phyloP scores from a whole-genome alignment of 768 basidiomycete species.

The button mushroom (Agaricus bisporus) region DNA sequence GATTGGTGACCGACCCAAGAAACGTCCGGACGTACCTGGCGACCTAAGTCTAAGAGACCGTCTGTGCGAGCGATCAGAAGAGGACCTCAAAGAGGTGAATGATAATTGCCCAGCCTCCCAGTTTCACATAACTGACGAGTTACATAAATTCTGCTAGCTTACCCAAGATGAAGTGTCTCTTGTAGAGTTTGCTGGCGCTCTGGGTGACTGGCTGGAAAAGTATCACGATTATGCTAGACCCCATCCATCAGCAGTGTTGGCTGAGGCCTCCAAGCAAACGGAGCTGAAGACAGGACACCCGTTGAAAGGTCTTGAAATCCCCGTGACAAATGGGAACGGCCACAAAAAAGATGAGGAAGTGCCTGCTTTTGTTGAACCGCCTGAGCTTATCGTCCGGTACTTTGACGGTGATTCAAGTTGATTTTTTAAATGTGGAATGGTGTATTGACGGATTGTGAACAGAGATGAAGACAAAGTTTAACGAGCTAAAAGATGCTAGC shows the following conservation, averaged over 20 bases:
- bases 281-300: conserved; percentile 67
- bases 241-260: conserved; percentile 60
- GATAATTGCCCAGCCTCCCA: background rate
- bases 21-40: conserved; percentile 42
- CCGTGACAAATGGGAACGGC: conserved; percentile 38
- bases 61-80: conserved; percentile 39
- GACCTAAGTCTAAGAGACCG: conserved; percentile 54
- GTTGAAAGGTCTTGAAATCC: conserved; percentile 54
- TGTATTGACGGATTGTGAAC: background rate
- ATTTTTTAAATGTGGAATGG: background rate
- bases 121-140: conserved; percentile 9
- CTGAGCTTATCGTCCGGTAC: conserved; percentile 45
- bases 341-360: conserved; percentile 71
- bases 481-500: conserved; percentile 30
- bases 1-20: conserved; percentile 75
- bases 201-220: conserved; percentile 73
- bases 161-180: conserved; percentile 57
- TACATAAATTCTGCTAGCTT: conserved; percentile 35
- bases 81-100: conserved; percentile 50
- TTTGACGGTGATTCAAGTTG: conserved; percentile 48
- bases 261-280: conserved; percentile 68
- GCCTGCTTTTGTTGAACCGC: conserved; percentile 57
- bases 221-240: conserved; percentile 73
- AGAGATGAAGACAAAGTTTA: conserved; percentile 56
- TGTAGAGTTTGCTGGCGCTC: conserved; percentile 50